phyloP scores from a whole-genome alignment of 306 rosid genomes.

The Malus domestica region DNA sequence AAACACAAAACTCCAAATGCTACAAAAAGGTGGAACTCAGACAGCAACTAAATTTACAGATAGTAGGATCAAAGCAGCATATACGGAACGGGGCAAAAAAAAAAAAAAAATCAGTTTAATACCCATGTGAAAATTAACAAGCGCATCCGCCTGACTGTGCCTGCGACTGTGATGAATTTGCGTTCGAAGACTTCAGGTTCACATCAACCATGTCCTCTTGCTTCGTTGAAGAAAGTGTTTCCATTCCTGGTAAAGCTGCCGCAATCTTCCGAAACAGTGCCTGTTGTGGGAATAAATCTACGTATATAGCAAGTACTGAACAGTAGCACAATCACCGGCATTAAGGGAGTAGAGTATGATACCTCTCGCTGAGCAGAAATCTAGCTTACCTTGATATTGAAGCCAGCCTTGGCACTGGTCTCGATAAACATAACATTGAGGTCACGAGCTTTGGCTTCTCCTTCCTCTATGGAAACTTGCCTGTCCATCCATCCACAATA shows the following conservation, averaged over 20 bases:
- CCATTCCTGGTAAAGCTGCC: constrained; percentile 93
- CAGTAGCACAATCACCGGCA: background rate
- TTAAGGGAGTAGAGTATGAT: background rate
- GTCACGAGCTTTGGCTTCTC: constrained; percentile 71
- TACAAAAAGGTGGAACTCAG: background rate
- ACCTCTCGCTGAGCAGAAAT: background rate
- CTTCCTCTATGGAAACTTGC: constrained; percentile 92
- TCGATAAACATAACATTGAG: constrained; percentile 81
- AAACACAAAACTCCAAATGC: constrained; percentile 5
- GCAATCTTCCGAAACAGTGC: constrained; percentile 88
- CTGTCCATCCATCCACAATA: constrained; percentile 27
- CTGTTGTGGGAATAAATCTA: constrained; percentile 19
- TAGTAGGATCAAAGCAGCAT: background rate
- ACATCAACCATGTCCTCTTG: constrained; percentile 95
- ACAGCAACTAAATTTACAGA: constrained; percentile 11
- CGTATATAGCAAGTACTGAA: background rate
- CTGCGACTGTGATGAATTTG: constrained; percentile 39
- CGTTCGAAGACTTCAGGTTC: constrained; percentile 61
- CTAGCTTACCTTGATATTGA: constrained; percentile 65
- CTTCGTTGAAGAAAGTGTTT: constrained; percentile 72
- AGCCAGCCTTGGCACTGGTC: constrained; percentile 92
- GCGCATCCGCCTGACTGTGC: constrained; percentile 60
- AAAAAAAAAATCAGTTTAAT: background rate
- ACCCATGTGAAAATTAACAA: constrained; percentile 28
- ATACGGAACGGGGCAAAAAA: background rate